Base-by-base conservation (phyloP, 2,329 filamentous ascomycete species). In the Aspergillus sojae region DNA sequence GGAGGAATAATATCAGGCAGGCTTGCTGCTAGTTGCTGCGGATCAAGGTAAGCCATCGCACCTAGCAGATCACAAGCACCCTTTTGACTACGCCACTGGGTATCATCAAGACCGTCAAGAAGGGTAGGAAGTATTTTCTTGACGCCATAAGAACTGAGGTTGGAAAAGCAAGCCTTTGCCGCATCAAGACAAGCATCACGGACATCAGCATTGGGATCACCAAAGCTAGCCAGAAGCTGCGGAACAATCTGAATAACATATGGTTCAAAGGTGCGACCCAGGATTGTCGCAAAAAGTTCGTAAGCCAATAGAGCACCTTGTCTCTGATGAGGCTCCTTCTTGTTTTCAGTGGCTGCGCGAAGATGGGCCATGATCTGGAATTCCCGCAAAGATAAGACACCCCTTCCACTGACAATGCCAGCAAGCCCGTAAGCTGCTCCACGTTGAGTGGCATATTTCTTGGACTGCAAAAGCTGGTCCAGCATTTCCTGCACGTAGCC, bases 51-150 rank as follows among this genome's bases (percentile, higher is more conserved):
- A 5, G 95, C 96, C 95, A 99, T 99, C 66, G 95, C 95, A 76
- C 95, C 95, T 16, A 99, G 86, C 30, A 97, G 89, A 75, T 99
- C 95, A 75, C 95, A 99, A 60, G 95, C 95, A 70, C 96, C 95
- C 81, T 96, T 97, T 80, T 99, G 98, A 81, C 93, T 98, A 73
- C 95, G 91, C 95, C 95, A 99, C 77, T 98, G 94, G 59, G 92
- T 88, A 68, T 99, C 95, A 67, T 98, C 94, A 11, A 99, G 87
- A 62, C 96, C 95, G 68, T 95, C 89, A 2, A 99, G 86, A 9
- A 99, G 86, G 14, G 92, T 97, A 4, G 95, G 95, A 68, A 99
- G 83, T 67, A 99, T 94, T 74, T 95, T 87, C 80, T 97, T 96
- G 63, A 99, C 96, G 77, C 95, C 95, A 71, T 92, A 99, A 0